Conservation (phyloP, 139 green algal genomes). For the Nannochloris sp. region DNA sequence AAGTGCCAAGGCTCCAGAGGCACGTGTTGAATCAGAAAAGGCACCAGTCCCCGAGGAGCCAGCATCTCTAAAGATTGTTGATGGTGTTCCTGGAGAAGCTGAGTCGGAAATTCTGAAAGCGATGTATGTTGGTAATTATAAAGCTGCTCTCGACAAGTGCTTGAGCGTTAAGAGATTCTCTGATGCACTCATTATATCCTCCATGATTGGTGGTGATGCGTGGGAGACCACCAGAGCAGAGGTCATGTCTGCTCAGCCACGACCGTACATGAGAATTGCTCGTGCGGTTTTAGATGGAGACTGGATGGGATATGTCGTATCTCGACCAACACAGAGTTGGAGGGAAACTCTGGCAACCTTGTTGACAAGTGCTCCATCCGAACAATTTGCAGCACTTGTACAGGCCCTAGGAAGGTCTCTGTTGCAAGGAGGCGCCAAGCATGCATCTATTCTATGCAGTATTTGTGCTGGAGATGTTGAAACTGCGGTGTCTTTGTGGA, state of each 20-base stretch:
- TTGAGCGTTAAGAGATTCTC: conserved; percentile 72
- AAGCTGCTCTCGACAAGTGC: conserved; percentile 73
- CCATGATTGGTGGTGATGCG: conserved; percentile 47
- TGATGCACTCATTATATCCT: conserved; percentile 88
- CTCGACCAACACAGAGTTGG: conserved; percentile 72
- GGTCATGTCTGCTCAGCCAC: conserved; percentile 69
- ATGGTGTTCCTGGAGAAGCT: conserved; percentile 32
- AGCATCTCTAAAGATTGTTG: conserved; percentile 3
- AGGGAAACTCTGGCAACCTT: conserved; percentile 91
- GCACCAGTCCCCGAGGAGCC: neutral
- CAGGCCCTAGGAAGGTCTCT: conserved; percentile 62
- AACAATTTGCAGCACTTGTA: conserved; percentile 54
- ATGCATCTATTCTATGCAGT: conserved; percentile 86
- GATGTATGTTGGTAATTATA: conserved; percentile 87
- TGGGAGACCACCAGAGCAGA: conserved; percentile 37
- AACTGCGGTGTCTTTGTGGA: conserved; percentile 67
- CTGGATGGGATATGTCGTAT: conserved; percentile 65
- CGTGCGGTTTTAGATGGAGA: conserved; percentile 55
- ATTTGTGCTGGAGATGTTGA: conserved; percentile 85
- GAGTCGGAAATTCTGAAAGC: conserved; percentile 76
- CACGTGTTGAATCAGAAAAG: neutral
- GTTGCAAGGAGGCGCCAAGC: conserved; percentile 21
- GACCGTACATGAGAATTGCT: conserved; percentile 76
- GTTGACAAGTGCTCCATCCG: conserved; percentile 65
- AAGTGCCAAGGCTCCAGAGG: neutral